Base-by-base conservation (phyloP, 192 early-diverging fungal species). In the Bifiguratus adelaidae region DNA sequence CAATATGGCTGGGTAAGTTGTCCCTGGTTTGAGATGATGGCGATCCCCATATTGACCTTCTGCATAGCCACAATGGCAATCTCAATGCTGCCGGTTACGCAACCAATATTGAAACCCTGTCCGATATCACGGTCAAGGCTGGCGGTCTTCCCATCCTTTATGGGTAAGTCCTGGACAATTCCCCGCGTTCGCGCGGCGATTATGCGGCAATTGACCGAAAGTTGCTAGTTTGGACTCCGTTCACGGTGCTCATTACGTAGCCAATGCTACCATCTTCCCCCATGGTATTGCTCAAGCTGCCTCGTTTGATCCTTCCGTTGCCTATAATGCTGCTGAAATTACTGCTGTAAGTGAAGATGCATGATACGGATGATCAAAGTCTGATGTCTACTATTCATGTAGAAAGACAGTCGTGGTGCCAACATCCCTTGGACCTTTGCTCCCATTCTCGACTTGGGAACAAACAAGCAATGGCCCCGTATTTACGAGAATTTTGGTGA, bases 211-310 rank as follows among this genome's bases (percentile, higher is more conserved):
- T n/a, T n/a, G n/a, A n/a, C 19, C 9, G 6, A 19, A 15, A 26
- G 11, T 7, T 15, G 18, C 5, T 30, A 68, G 67, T 5, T 53
- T 82, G 15, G 80, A 82, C 50, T 70, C 73, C 11, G 77, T 82
- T 6, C 74, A 76, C 30, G 80, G 80, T 9, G 80, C 80, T 7
- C 75, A 82, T 60, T 82, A 75, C 41, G 67, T 82, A 35, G 72
- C 73, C 53, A 71, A 72, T 20, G 70, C 66, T 12, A 57, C 62
- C 2, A 51, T 82, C 22, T 80, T 82, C 52, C 80, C 77, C 0
- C 69, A 74, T 9, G 73, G 74, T 22, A 74, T 74, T 5, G 68
- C 60, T 26, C 54, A 71, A 7, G 77, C 77, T 2, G 80, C 80
- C 4, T 71, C 77, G 0, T 82, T 79, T 35, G 67, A 78, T 36